Evolutionary conservation across 75 land plant species (phyloP), one percentile per base, ranked within the genome.

Genomic region (Selaginella tamariscina): DNA sequence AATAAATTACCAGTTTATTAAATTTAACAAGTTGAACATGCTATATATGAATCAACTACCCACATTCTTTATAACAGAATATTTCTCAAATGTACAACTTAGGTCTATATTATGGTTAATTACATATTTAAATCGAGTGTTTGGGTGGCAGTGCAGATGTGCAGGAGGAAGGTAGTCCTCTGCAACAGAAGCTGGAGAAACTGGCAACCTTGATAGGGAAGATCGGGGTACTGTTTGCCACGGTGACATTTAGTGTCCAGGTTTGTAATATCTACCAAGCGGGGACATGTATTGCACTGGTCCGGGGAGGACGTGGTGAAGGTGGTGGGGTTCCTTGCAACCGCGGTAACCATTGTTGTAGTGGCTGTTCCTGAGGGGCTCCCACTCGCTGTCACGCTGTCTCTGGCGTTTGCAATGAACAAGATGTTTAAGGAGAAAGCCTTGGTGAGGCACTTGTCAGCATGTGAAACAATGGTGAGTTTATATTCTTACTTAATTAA

Each of bases 101-200:
- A n/a, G n/a, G n/a, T n/a, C n/a, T n/a, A n/a, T n/a, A n/a, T n/a
- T n/a, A n/a, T n/a, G n/a, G n/a, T n/a, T n/a, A n/a, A n/a, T n/a
- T n/a, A n/a, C n/a, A n/a, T n/a, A n/a, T n/a, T n/a, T n/a, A n/a
- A n/a, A n/a, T n/a, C n/a, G n/a, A n/a, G n/a, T n/a, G n/a, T n/a
- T n/a, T n/a, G n/a, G n/a, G n/a, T n/a, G n/a, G n/a, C n/a, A n/a
- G n/a, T n/a, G n/a, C n/a, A n/a, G n/a, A n/a, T 59, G 62, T 59
- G 24, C 62, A 9, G 62, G 86, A 83, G 5, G 49, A 39, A 59
- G 62, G 62, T 21, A 21, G 26, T 21, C 62, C 62, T 23, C 23
- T 59, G 62, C 27, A 59, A 59, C n/a, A 9, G n/a, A 59, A n/a
- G 62, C 62, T 59, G 9, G n/a, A 26, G 5, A 21, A 9, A 59